phyloP scores from a whole-genome alignment of 2,329 filamentous ascomycete genomes.

The Calonectria pseudoturangicola region DNA sequence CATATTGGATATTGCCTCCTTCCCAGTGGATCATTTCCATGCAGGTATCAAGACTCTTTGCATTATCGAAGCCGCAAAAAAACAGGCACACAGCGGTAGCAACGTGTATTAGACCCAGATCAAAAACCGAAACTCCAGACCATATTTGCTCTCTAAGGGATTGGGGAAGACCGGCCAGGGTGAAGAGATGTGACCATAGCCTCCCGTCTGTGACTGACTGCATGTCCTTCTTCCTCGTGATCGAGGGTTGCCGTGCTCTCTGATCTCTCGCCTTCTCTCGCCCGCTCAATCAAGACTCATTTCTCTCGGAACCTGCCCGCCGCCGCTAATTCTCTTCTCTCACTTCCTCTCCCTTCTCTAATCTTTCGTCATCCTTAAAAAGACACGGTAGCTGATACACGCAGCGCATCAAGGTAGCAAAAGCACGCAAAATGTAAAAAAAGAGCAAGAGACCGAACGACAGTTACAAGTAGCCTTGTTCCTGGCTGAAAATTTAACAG shows the following conservation, averaged over 20 bases:
- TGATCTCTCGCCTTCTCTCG: constrained; percentile 43
- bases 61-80: constrained; percentile 39
- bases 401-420: constrained; percentile 48
- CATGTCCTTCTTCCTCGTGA: constrained; percentile 48
- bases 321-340: constrained; percentile 17
- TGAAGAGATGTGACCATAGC: constrained; percentile 54
- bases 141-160: constrained; percentile 65
- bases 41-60: constrained; percentile 38
- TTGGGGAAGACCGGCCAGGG: constrained; percentile 53
- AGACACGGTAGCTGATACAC: constrained; percentile 45
- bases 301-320: constrained; percentile 32
- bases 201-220: constrained; percentile 48
- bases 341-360: constrained; percentile 35
- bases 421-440: constrained; percentile 51
- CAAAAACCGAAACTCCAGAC: constrained; percentile 69
- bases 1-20: neutral
- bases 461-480: constrained; percentile 44
- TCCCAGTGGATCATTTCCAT: constrained; percentile 22
- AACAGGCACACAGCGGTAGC: constrained; percentile 52
- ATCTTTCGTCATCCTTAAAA: constrained; percentile 38
- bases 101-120: constrained; percentile 67
- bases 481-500: constrained; percentile 75
- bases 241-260: constrained; percentile 47
- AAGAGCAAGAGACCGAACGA: constrained; percentile 50
- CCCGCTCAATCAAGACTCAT: constrained; percentile 29